Evolutionary conservation across 345 rosid species (phyloP), one percentile per base, ranked within the genome.

Genomic region (Arabis alpina): DNA sequence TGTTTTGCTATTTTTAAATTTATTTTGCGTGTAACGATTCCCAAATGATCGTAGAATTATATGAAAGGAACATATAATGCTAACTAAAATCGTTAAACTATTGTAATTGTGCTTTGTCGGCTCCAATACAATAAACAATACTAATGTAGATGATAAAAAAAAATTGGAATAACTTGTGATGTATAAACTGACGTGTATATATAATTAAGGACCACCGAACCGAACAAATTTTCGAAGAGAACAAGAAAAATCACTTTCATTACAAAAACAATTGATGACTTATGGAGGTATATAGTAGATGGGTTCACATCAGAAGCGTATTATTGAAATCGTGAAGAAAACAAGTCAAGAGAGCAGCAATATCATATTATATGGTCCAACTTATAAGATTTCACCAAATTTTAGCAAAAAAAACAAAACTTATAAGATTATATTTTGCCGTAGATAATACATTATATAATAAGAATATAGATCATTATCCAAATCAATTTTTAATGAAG

Each of bases 261-360:
- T 54, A 45, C 32, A 49, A 55, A 65, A 67, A 19, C 23, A 19
- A 19, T 19, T 43, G 16, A 45, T 53, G 73, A 60, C 4, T 52
- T 59, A 51, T 27, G 56, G 48, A 60, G 45, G 6, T 25, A 36
- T 53, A 53, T 45, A 54, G 52, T 25, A 45, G 74, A 68, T 68
- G 74, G 65, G 65, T 68, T 68, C 79, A 75, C 74, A 68, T 75
- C 74, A 62, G 8, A 54, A 40, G 64, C 48, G 55, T 61, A 62
- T 54, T 54, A 75, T 40, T 54, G 60, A 62, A 75, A 61, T 55
- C 53, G 79, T 62, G 58, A 68, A 75, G 74, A 75, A 19, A 75
- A 62, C 70, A 54, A 75, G 79, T 75, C 70, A 75, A 75, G 58
- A 61, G 58, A 68, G 74, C 16, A 68, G 47, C 68, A 67, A 54